phyloP scores from a whole-genome alignment of 2,329 filamentous ascomycete genomes.

The Camillea tinctor region DNA sequence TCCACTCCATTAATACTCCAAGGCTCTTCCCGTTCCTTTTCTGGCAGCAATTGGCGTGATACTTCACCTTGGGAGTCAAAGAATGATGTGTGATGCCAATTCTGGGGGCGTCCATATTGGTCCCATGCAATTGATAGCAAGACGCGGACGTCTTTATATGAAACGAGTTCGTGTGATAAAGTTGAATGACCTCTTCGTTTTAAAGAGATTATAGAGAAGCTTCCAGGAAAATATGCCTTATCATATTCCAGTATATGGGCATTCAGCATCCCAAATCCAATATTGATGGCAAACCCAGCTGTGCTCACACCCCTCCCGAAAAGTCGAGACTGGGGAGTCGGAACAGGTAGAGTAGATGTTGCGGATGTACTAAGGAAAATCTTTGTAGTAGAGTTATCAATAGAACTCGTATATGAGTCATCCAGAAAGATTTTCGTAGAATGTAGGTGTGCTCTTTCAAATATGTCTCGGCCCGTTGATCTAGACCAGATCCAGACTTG shows the following conservation, averaged over 20 bases:
- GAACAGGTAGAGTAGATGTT: not conserved
- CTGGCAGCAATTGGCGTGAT: not conserved
- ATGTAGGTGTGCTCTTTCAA: slow-evolving; percentile 7
- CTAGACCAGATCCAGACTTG: slow-evolving; percentile 15
- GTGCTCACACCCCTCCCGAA: not conserved
- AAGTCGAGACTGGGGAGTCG: not conserved
- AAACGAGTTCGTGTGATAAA: slow-evolving; percentile 16
- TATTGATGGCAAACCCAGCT: slow-evolving; percentile 4
- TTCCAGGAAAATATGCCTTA: slow-evolving; percentile 3
- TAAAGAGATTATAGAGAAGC: slow-evolving; percentile 1
- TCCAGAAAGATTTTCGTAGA: slow-evolving; percentile 9
- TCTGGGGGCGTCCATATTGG: not conserved
- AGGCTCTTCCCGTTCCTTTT: not conserved
- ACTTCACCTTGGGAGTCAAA: slow-evolving; percentile 4
- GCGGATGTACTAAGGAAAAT: not conserved
- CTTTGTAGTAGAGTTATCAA: not conserved
- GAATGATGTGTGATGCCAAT: slow-evolving; percentile 11
- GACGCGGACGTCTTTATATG: slow-evolving; percentile 3
- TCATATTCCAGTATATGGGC: not conserved
- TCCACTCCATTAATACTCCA: not conserved
- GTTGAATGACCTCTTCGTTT: not conserved
- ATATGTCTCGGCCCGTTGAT: not conserved
- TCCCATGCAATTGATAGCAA: slow-evolving; percentile 17
- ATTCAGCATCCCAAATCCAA: slow-evolving; percentile 10
- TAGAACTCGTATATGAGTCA: slow-evolving; percentile 1